Evolutionary conservation across 352 stramenopile species (phyloP).

Genomic region (Thraustotheca clavata): DNA sequence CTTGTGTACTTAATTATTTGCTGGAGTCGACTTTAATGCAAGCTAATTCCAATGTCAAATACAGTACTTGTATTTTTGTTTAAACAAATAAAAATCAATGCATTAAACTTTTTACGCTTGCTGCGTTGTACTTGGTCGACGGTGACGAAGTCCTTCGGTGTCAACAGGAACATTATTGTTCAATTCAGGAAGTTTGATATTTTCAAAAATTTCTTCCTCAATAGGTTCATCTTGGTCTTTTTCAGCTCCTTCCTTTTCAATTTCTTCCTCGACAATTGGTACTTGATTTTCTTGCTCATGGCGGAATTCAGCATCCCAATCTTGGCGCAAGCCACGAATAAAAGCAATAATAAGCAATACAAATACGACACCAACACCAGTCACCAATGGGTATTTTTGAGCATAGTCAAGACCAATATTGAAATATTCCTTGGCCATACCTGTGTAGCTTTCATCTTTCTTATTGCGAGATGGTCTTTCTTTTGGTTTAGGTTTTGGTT

Average conservation of each 20-base stretch:
- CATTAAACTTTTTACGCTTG: neutral
- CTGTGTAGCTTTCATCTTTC: conserved; percentile 41
- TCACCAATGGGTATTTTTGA: conserved; percentile 42
- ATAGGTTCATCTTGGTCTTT: too few relatives aligned
- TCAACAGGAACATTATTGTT: neutral
- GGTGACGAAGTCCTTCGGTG: neutral
- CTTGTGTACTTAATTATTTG: neutral
- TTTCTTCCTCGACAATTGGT: neutral
- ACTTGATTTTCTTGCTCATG: neutral
- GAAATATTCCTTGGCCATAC: conserved; percentile 34
- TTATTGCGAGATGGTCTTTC: conserved; percentile 32
- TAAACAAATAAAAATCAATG: neutral
- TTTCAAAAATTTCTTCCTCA: neutral
- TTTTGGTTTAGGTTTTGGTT: conserved; percentile 33
- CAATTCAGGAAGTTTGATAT: neutral
- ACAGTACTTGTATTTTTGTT: neutral
- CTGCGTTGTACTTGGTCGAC: neutral
- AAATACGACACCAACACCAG: conserved; percentile 38
- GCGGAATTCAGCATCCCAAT: neutral
- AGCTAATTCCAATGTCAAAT: too few relatives aligned
- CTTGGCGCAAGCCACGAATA: neutral
- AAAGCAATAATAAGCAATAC: conserved; percentile 32
- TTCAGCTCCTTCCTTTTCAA: too few relatives aligned
- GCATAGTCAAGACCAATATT: conserved; percentile 41
- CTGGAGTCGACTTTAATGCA: neutral